phyloP scores from a whole-genome alignment of 805 yeast genomes.

The Teunomyces funiuensis region DNA sequence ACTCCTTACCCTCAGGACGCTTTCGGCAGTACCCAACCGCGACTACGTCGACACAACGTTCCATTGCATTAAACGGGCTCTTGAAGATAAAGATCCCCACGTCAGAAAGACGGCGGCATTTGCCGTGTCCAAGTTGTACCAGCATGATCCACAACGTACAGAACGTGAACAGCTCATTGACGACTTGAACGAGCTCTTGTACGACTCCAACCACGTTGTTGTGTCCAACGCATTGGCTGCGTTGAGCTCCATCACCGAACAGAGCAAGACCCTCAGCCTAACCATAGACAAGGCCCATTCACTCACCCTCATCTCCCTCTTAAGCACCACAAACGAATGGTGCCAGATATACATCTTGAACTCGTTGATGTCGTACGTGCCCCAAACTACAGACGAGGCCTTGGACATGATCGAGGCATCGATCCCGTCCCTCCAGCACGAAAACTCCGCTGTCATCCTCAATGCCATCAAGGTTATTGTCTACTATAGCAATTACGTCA shows the following conservation, averaged over 20 bases:
- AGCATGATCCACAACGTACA: conserved; percentile 49
- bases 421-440: conserved; percentile 74
- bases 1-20: conserved; percentile 61
- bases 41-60: conserved; percentile 52
- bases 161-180: conserved; percentile 44
- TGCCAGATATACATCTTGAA: conserved; percentile 65
- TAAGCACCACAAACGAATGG: conserved; percentile 61
- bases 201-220: conserved; percentile 58
- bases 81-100: conserved; percentile 51
- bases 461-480: conserved; percentile 72
- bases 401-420: conserved; percentile 59
- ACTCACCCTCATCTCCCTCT: conserved; percentile 31
- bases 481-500: conserved; percentile 71
- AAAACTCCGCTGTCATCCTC: conserved; percentile 76
- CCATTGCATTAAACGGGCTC: conserved; percentile 31
- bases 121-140: conserved; percentile 67
- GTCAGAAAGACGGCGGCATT: conserved; percentile 71
- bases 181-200: conserved; percentile 50
- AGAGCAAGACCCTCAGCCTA: conserved; percentile 48
- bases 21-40: conserved; percentile 57
- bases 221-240: conserved; percentile 74
- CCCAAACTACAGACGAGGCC: conserved; percentile 68
- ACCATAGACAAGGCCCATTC: conserved; percentile 51
- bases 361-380: conserved; percentile 67
- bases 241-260: conserved; percentile 62